Conservation (phyloP, 805 yeast genomes). For the Komagataella phaffii region DNA sequence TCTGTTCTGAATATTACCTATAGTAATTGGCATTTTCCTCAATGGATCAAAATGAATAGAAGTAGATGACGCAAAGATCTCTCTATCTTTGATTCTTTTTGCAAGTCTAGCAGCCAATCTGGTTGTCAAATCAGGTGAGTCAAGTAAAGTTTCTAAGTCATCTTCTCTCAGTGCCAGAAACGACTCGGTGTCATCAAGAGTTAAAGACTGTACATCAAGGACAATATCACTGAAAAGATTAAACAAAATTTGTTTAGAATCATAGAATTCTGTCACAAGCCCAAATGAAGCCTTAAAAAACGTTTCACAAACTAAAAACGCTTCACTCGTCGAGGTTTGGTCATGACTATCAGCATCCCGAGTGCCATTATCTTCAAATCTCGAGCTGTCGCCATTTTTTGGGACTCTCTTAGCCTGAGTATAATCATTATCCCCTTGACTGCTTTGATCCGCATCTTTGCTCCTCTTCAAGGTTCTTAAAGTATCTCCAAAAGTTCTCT, state of each 20-base stretch:
- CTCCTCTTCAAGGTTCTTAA: not conserved
- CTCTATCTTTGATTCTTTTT: conserved; percentile 15
- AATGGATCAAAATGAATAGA: conserved; percentile 3
- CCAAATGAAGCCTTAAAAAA: conserved; percentile 20
- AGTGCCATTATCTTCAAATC: not conserved
- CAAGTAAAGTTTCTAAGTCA: conserved; percentile 21
- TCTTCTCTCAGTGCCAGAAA: conserved; percentile 53
- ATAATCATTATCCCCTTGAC: not conserved
- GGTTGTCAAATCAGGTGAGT: not conserved
- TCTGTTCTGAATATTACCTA: conserved; percentile 21
- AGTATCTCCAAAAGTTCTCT: not conserved
- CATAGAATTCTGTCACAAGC: conserved; percentile 46
- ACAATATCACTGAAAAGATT: conserved; percentile 42
- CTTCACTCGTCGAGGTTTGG: not conserved
- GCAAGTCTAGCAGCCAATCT: conserved; percentile 35
- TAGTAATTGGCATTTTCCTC: conserved; percentile 8
- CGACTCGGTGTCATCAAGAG: conserved; percentile 64
- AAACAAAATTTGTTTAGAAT: conserved; percentile 61
- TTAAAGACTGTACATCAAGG: conserved; percentile 55
- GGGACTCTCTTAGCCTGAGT: not conserved
- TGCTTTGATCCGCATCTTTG: not conserved
- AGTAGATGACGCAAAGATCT: conserved; percentile 23
- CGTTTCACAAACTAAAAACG: not conserved
- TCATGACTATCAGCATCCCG: not conserved
- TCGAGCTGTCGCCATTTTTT: not conserved